These are phyloP conservation scores for Hanseniaspora uvarum DNA, from an alignment of 1,139 yeast species.

Conservation along the genomic window DNA sequence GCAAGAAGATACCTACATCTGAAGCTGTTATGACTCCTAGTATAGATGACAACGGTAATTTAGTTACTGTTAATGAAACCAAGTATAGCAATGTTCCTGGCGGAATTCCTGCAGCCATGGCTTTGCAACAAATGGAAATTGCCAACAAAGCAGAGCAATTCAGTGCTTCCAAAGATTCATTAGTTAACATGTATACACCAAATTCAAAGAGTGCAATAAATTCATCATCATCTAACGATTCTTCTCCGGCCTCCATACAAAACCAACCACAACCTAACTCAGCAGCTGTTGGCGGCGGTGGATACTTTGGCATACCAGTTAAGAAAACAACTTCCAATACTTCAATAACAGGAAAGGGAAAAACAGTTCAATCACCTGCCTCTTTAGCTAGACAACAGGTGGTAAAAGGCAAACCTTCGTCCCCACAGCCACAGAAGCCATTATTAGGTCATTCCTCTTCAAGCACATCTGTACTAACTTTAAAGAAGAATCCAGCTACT, in stretches of 20 bases:
- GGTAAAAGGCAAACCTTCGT: slow-evolving; percentile 1
- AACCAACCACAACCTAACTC: slow-evolving; percentile 18
- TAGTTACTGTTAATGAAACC: slow-evolving; percentile 27
- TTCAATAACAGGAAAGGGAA: slow-evolving; percentile 6
- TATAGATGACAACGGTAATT: slow-evolving; percentile 32
- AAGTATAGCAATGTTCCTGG: not conserved
- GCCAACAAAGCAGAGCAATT: not conserved
- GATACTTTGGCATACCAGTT: slow-evolving; percentile 31
- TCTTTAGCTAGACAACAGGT: slow-evolving; percentile 15
- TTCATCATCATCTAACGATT: slow-evolving; percentile 17
- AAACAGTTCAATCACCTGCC: slow-evolving; percentile 17
- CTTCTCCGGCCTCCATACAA: slow-evolving; percentile 26
- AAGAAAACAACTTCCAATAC: slow-evolving; percentile 16
- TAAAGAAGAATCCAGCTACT: not conserved
- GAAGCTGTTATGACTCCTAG: slow-evolving; percentile 26
- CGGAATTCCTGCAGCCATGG: slow-evolving; percentile 1
- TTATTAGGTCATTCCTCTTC: not conserved
- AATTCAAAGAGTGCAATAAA: not conserved
- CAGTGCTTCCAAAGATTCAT: not conserved
- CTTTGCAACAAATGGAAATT: not conserved
- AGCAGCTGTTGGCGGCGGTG: slow-evolving; percentile 27
- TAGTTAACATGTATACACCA: not conserved
- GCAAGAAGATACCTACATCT: not conserved
- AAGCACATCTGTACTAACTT: not conserved
- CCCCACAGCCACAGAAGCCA: slow-evolving; percentile 13